Evolutionary conservation across 306 rosid species (phyloP).

Genomic region (Quercus engelmannii): DNA sequence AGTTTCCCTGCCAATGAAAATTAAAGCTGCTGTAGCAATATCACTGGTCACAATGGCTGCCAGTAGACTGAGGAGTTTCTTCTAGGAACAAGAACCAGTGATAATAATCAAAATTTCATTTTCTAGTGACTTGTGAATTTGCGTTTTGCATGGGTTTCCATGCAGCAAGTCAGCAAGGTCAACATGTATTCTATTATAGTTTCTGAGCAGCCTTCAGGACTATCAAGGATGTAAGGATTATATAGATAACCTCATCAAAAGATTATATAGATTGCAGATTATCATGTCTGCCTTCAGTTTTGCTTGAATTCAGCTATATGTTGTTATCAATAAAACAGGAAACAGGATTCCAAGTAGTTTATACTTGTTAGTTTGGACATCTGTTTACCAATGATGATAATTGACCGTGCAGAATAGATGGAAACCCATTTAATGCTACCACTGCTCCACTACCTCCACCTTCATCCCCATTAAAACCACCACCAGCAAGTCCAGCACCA

Average conservation of each 20-base stretch:
- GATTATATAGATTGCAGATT: neutral
- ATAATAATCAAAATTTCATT: neutral
- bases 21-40: neutral
- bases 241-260: neutral
- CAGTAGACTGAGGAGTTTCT: neutral
- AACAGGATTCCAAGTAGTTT: neutral
- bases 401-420: constrained; percentile 63
- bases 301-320: constrained; percentile 9
- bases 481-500: constrained; percentile 32
- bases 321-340: neutral
- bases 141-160: neutral
- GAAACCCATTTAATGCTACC: constrained; percentile 70
- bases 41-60: neutral
- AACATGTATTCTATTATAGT: neutral
- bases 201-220: neutral
- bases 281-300: neutral
- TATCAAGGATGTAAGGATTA: neutral
- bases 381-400: constrained; percentile 20
- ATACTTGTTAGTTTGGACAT: constrained; percentile 10
- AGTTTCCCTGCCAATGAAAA: neutral
- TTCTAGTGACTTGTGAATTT: neutral
- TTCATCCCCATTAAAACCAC: constrained; percentile 34
- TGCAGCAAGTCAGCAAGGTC: neutral
- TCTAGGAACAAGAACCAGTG: neutral
- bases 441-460: constrained; percentile 52